Percentiles rank a stretch among this genome's conserved stretches.
Evolutionary conservation across 2,329 filamentous ascomycete genomes (phyloP).

Genomic region (Colletotrichum musae): DNA sequence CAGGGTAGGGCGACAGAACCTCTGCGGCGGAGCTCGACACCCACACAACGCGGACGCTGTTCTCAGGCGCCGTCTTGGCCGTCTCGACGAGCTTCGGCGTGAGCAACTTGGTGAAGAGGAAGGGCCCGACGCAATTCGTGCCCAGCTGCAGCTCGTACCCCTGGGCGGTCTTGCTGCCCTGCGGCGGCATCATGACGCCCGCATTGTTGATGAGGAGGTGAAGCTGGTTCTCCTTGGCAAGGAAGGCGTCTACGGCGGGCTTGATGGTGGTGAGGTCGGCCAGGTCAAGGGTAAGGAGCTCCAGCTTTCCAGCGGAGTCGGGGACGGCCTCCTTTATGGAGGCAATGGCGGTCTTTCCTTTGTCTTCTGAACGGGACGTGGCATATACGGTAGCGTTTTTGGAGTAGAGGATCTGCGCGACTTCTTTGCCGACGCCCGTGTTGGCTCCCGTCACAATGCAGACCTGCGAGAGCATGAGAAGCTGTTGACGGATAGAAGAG

Average conservation of each 20-base stretch:
- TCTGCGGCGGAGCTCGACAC: constrained; percentile 50
- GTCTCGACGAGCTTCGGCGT: constrained; percentile 52
- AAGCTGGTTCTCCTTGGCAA: constrained; percentile 49
- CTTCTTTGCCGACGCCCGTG: constrained; percentile 64
- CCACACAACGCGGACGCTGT: constrained; percentile 52
- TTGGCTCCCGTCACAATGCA: constrained; percentile 65
- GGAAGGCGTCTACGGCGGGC: constrained; percentile 50
- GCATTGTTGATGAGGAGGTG: constrained; percentile 63
- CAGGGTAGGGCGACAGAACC: constrained; percentile 41
- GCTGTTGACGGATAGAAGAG: neutral
- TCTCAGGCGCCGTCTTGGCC: constrained; percentile 48
- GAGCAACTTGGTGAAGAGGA: constrained; percentile 56
- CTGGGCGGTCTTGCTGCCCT: constrained; percentile 57
- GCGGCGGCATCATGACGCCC: constrained; percentile 58
- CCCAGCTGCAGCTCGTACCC: constrained; percentile 60
- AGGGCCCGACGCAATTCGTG: constrained; percentile 55
- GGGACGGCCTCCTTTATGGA: constrained; percentile 55
- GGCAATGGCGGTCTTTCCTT: constrained; percentile 60
- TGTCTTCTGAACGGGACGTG: constrained; percentile 63
- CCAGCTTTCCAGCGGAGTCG: constrained; percentile 55
- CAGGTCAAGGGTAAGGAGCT: constrained; percentile 63
- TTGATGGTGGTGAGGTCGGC: constrained; percentile 55
- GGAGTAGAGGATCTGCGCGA: constrained; percentile 67
- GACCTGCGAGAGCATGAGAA: constrained; percentile 50
- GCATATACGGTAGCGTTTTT: constrained; percentile 70